Base-by-base conservation (phyloP, 495 filamentous ascomycete species). In the Podospora pseudopauciseta region DNA sequence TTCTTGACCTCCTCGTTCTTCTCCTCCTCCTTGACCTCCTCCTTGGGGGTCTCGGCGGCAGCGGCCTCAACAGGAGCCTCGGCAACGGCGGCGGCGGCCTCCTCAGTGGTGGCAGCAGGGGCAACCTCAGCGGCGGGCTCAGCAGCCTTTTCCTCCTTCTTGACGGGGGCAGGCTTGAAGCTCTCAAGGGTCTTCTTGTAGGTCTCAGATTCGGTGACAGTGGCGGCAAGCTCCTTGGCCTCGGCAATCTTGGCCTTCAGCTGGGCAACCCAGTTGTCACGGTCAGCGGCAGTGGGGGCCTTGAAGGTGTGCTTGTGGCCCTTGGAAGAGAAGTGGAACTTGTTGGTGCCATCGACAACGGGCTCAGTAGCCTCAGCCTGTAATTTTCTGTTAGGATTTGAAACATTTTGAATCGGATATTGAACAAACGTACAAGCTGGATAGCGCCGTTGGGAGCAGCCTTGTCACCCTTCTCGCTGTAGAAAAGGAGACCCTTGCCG, bases 401-500 rank as follows among this genome's bases (percentile, higher is more conserved):
- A 53, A 7, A 20, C 19, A 56, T 27, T 65, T 64, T n/a, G 58
- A 27, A 49, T 58, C 11, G 16, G 4, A 27, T 60, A 15, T 5
- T 15, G 28, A 58, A 28, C 44, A 28, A 27, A 65, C 90, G 73
- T 85, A 97, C 93, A 72, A 97, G 77, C 76, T 94, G 93, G 79
- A 97, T 87, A 71, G 93, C 90, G 65, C 92, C 91, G 68, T 87
- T 84, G 39, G 94, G 94, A 60, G 84, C 87, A 59, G 83, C 81
- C 88, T 94, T 97, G 78, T 94, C 88, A 65, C 90, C 87, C 89
- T 97, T 97, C 74, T 79, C 77, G 79, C 88, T 87, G 80, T 92
- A 92, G 85, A 95, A 96, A 44, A 97, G 82, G 6, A 99, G 89
- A 80, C 95, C 95, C 86, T 96, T 97, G 75, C 95, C 94, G 67